Base-by-base conservation (phyloP, 176 grass and related monocot genomes). In the Avena insularis region DNA sequence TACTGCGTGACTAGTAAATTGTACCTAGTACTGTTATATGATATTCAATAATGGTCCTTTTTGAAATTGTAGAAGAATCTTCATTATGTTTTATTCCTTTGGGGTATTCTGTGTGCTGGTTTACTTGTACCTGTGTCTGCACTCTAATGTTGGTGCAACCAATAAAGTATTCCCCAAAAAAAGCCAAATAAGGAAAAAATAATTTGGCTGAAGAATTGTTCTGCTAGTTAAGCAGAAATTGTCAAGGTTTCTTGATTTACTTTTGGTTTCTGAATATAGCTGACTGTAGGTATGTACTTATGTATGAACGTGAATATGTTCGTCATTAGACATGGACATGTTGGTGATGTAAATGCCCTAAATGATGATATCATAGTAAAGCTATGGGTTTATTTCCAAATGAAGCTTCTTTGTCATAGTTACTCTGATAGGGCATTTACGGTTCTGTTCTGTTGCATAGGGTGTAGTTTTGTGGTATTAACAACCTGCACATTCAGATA, bases 341-440 rank as follows among this genome's bases (percentile, higher is more conserved):
- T 53, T 76, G 73, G 73, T 54, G 23, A 54, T 19, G 73, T 76
- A 76, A 76, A 75, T 76, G 73, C 73, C 48, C 73, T 76, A 76
- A 75, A 76, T 76, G 73, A 76, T 76, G 73, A 76, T 17, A 76
- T 33, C 23, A 31, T 17, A 31, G 3, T 3, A 76, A 76, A 76
- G 73, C 73, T 76, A 54, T 54, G 73, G 73, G 27, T 54, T 16
- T 76, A 53, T 31, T 23, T 15, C 48, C 73, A 53, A 17, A 31
- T 76, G 73, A 53, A 54, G 73, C 73, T 76, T 76, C 23, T 15
- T 80, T 77, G 87, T 92, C 80, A 90, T 87, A 92, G 84, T 90
- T 92, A 92, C 87, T 92, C 84, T 85, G 82, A 91, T 31, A 31
- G 29, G 29, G 29, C 29, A 31, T 31, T 31, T 31, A 31, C 29